Evolutionary conservation across 495 filamentous ascomycete genomes (phyloP).

Genomic region (Hypoxylon crocopeplum): DNA sequence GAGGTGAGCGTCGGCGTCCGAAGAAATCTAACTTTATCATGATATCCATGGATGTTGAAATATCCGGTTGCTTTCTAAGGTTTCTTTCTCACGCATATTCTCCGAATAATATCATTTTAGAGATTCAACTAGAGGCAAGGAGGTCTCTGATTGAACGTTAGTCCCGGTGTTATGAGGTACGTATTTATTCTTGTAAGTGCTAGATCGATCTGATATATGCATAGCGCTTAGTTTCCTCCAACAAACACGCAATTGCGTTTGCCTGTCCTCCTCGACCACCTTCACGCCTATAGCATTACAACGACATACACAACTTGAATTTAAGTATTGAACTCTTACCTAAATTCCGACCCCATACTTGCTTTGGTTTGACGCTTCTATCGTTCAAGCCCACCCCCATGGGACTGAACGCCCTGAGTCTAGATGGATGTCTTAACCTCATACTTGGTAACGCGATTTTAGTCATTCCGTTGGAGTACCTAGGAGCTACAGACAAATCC

Average conservation of each 20-base stretch:
- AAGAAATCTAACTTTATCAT: constrained; percentile 16
- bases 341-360: no score
- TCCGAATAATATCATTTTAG: background rate
- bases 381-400: no score
- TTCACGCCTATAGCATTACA: constrained; percentile 3
- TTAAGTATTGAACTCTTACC: no score
- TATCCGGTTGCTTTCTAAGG: constrained; percentile 19
- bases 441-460: no score
- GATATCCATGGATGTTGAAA: background rate
- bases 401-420: no score
- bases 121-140: background rate
- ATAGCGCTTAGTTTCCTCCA: background rate
- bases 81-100: no score
- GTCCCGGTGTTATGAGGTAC: background rate
- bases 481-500: no score
- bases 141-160: background rate
- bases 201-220: background rate
- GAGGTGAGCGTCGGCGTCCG: constrained; percentile 20
- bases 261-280: background rate
- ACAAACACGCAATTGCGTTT: constrained; percentile 27
- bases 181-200: background rate
- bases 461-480: no score
- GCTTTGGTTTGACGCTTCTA: no score
- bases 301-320: background rate
- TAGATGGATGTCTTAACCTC: no score